Conservation (phyloP, 176 grass and related monocot species). For the Phoenix roebelenii region DNA sequence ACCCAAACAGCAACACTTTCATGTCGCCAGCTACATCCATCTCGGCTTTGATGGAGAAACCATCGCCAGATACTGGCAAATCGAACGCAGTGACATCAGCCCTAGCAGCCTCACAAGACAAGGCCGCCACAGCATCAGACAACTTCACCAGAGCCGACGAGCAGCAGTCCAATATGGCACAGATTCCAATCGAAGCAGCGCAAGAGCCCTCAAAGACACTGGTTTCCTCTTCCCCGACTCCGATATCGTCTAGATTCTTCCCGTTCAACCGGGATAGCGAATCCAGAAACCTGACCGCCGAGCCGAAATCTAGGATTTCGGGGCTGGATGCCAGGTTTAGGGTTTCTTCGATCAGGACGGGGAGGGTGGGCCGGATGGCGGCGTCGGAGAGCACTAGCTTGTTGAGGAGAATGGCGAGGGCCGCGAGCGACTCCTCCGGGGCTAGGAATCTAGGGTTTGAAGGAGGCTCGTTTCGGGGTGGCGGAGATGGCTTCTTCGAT, state of each 20-base stretch:
- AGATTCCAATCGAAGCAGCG: constrained; percentile 34
- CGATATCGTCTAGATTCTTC: constrained; percentile 12
- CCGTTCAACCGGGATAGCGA: constrained; percentile 24
- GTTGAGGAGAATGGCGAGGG: constrained; percentile 66
- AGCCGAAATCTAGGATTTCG: constrained; percentile 30
- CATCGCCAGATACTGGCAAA: constrained; percentile 59
- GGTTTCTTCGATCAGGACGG: constrained; percentile 28
- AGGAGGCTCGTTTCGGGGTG: constrained; percentile 6
- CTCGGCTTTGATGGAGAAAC: constrained; percentile 75
- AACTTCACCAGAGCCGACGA: constrained; percentile 47
- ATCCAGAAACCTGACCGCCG: constrained; percentile 24
- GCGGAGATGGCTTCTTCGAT: constrained; percentile 15
- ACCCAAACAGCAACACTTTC: constrained; percentile 64
- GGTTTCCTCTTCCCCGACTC: constrained; percentile 42
- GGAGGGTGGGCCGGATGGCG: constrained; percentile 26
- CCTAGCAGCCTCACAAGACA: constrained; percentile 69
- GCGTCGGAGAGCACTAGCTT: constrained; percentile 59
- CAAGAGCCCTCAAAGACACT: constrained; percentile 43
- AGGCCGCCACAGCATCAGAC: constrained; percentile 67
- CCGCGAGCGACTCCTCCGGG: constrained; percentile 36
- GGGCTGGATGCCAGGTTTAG: constrained; percentile 13
- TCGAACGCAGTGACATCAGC: constrained; percentile 58
- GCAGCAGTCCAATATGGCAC: constrained; percentile 74
- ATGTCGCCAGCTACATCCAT: constrained; percentile 69
- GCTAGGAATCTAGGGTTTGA: constrained; percentile 21